phyloP scores from a whole-genome alignment of 2,329 filamentous ascomycete genomes.

The Rhinocladiella mackenziei region DNA sequence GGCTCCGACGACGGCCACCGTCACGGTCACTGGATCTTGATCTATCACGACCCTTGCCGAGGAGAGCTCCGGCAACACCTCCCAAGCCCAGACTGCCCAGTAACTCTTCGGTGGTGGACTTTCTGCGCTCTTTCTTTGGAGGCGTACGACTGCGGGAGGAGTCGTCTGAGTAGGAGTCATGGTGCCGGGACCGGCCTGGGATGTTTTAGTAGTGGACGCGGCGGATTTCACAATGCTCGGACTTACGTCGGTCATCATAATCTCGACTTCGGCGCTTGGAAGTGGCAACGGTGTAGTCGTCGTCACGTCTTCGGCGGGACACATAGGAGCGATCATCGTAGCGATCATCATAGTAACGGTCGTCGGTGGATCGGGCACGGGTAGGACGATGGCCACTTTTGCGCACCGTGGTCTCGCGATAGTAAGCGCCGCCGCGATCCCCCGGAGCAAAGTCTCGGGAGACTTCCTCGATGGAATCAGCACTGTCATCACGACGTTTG shows the following conservation, averaged over 20 bases:
- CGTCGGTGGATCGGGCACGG: constrained; percentile 33
- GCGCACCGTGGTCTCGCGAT: constrained; percentile 33
- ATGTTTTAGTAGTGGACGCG: constrained; percentile 11
- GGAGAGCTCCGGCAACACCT: constrained; percentile 48
- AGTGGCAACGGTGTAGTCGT: constrained; percentile 38
- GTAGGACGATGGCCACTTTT: constrained; percentile 34
- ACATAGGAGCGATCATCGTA: constrained; percentile 43
- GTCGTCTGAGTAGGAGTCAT: constrained; percentile 34
- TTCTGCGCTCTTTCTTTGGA: constrained; percentile 36
- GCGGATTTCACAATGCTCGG: neutral
- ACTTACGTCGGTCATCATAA: constrained; percentile 34
- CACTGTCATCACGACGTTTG: constrained; percentile 64
- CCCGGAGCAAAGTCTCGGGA: constrained; percentile 78
- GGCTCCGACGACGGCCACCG: constrained; percentile 35
- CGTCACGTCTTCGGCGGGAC: constrained; percentile 40
- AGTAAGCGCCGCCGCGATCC: constrained; percentile 41
- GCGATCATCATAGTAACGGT: constrained; percentile 37
- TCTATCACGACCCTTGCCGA: constrained; percentile 55
- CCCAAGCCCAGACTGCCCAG: constrained; percentile 57
- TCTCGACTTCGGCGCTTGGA: constrained; percentile 17
- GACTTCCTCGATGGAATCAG: constrained; percentile 74
- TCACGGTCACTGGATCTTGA: constrained; percentile 55
- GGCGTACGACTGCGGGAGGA: constrained; percentile 40
- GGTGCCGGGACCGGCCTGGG: constrained; percentile 25
- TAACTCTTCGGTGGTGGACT: constrained; percentile 48